phyloP scores from a whole-genome alignment of 441 rosid species.

The Eruca vesicaria region DNA sequence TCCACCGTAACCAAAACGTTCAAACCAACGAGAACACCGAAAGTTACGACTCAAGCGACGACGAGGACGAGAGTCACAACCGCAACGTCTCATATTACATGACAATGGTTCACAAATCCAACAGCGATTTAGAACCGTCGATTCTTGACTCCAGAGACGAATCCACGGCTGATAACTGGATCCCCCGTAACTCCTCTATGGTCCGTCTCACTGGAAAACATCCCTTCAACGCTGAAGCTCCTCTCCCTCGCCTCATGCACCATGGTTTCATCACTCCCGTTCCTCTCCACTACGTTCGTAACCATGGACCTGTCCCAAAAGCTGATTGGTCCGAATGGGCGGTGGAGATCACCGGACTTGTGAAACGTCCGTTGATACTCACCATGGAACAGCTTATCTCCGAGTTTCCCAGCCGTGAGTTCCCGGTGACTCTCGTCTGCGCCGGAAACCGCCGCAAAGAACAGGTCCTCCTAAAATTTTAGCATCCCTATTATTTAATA shows the following conservation, averaged over 20 bases:
- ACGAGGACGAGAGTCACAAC: slow-evolving; percentile 43
- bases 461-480: slow-evolving; percentile 20
- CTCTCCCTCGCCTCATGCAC: slow-evolving; percentile 75
- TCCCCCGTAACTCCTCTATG: slow-evolving; percentile 73
- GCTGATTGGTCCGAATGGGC: slow-evolving; percentile 71
- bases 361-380: slow-evolving; percentile 55
- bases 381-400: slow-evolving; percentile 75
- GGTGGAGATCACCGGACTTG: slow-evolving; percentile 73
- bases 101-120: slow-evolving; percentile 48
- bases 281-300: slow-evolving; percentile 90
- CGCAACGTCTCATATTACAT: slow-evolving; percentile 37
- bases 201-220: slow-evolving; percentile 93
- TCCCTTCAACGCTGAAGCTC: slow-evolving; percentile 85
- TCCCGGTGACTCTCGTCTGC: slow-evolving; percentile 79
- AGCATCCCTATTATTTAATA: not conserved
- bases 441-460: slow-evolving; percentile 92
- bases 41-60: slow-evolving; percentile 53
- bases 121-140: slow-evolving; percentile 68
- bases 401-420: slow-evolving; percentile 64
- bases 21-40: not conserved
- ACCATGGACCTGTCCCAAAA: slow-evolving; percentile 78
- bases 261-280: slow-evolving; percentile 93
- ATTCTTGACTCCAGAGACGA: slow-evolving; percentile 64
- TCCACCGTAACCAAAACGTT: slow-evolving; percentile 38
- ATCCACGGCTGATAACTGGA: slow-evolving; percentile 73